Base-by-base conservation (phyloP, 306 rosid genomes). In the Begonia loranthoides region DNA sequence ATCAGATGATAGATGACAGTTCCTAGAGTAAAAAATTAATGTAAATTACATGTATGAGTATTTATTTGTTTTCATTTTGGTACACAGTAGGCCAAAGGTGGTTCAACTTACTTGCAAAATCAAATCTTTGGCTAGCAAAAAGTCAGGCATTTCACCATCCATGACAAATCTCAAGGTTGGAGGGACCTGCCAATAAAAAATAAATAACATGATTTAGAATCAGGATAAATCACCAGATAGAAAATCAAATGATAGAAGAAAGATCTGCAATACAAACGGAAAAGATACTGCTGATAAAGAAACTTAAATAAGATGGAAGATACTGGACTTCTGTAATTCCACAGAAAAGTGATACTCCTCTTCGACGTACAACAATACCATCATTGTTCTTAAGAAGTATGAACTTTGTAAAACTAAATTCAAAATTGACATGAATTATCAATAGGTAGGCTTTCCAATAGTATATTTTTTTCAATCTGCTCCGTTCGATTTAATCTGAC, bases 121-220 rank as follows among this genome's bases (percentile, higher is more conserved):
- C 67, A 89, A 76, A 77, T 89, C 97, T 57, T 89, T 89, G 15
- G 95, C 93, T 67, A 89, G 95, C 72, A 89, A 74, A 65, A 82
- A 85, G 72, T 67, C 60, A 9, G 97, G 97, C 97, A 89, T 82
- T 64, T 85, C 95, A 63, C 97, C 97, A 72, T 79, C 93, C 81
- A 89, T 16, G 43, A 85, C 79, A 64, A 89, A 89, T 68, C 87
- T 76, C 62, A 85, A 58, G 64, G 94, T 82, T 51, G 95, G 97
- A 41, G 97, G 97, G 45, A 79, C 97, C 97, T 89, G 69, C 63
- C 67, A 49, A 60, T 65, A 3, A 19, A 49, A 46, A 17, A 57
- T 3, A 43, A 13, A 44, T 10, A 14, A 52, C 47, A 43, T 43
- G 47, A 43, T 43, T 28, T 28, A 28, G 36, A 28, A 28, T 4